phyloP scores from a whole-genome alignment of 768 basidiomycete genomes.

The Tulasnella sp. region DNA sequence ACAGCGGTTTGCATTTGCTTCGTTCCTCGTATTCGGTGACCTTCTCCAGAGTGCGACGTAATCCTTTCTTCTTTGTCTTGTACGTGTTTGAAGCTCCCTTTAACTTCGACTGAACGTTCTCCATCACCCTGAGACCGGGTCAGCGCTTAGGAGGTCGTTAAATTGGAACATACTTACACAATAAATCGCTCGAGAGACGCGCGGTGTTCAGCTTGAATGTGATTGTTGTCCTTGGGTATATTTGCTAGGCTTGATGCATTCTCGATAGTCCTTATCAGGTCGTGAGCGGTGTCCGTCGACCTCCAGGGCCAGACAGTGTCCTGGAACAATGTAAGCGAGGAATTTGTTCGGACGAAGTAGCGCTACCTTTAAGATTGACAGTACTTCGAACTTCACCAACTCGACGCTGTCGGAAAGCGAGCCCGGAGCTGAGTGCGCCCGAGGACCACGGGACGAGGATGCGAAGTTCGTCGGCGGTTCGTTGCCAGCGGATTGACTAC shows the following conservation, averaged over 20 bases:
- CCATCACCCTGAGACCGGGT: not conserved
- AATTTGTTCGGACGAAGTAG: too few relatives aligned
- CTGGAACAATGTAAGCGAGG: not conserved
- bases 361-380: too few relatives aligned
- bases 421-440: too few relatives aligned
- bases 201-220: not conserved
- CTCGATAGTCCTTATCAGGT: not conserved
- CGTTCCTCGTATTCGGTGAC: not conserved
- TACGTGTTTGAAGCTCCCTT: not conserved
- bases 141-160: not conserved
- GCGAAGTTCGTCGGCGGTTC: too few relatives aligned
- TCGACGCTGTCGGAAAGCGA: too few relatives aligned
- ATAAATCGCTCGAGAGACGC: not conserved
- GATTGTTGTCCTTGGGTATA: not conserved
- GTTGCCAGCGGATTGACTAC: too few relatives aligned
- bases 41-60: not conserved
- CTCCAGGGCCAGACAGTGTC: not conserved
- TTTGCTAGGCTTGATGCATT: not conserved
- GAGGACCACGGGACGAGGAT: too few relatives aligned
- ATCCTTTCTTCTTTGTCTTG: not conserved
- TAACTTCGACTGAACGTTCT: not conserved
- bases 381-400: too few relatives aligned
- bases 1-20: not conserved
- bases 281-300: not conserved
- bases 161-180: not conserved